Evolutionary conservation across 164 flowering plant species (phyloP).

Genomic region (Saururus chinensis): DNA sequence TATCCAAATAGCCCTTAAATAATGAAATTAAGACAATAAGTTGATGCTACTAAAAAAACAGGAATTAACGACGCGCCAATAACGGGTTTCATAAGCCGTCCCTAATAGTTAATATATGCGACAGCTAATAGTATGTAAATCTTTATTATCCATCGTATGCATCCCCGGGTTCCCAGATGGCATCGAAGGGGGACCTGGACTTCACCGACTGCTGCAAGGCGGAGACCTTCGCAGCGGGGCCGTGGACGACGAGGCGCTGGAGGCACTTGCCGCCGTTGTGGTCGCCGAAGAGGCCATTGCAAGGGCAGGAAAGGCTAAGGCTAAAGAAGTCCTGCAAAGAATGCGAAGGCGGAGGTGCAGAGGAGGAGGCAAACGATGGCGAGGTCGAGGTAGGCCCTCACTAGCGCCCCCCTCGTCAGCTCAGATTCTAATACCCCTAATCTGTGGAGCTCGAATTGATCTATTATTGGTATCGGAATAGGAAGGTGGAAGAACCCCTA

Average conservation of each 20-base stretch:
- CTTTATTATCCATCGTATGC: constrained; percentile 7
- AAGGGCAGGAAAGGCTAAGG: constrained; percentile 60
- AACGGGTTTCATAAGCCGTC: no score
- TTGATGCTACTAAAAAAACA: no score
- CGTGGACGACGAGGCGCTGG: constrained; percentile 36
- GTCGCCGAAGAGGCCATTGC: constrained; percentile 48
- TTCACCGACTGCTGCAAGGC: constrained; percentile 39
- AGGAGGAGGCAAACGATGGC: constrained; percentile 50
- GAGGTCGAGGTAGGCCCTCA: constrained; percentile 83
- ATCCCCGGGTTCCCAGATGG: constrained; percentile 13
- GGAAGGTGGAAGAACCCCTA: no score
- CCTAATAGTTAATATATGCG: no score
- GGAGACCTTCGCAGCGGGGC: constrained; percentile 36
- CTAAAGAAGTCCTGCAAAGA: constrained; percentile 52
- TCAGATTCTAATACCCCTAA: no score
- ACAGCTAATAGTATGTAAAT: no score
- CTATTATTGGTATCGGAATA: no score
- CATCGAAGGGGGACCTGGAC: constrained; percentile 50
- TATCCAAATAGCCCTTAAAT: no score
- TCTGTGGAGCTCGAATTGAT: no score
- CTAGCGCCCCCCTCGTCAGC: no score
- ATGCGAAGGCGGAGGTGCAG: constrained; percentile 54
- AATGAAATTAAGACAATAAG: no score
- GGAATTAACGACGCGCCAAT: no score
- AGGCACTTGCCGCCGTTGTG: constrained; percentile 29